Base-by-base conservation (phyloP, 1,284 basidiomycete genomes). In the Trichosporon sp. region DNA sequence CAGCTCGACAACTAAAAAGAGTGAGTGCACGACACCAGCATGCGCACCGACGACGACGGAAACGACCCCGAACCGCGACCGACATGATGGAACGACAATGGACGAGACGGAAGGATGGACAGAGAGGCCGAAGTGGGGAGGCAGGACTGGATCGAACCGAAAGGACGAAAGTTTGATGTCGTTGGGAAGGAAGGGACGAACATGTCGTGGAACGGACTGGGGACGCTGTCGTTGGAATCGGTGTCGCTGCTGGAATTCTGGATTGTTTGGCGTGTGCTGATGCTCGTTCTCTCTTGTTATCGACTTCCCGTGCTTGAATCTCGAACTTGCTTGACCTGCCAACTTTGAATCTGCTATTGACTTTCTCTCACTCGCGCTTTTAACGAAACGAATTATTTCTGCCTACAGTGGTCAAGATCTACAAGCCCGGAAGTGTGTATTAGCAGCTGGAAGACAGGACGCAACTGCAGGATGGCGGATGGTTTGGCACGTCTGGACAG, bases 341-440 rank as follows among this genome's bases (percentile, higher is more conserved):
- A 10, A 26, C 21, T 26, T 11, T 11, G 19, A 19, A 54, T 4
- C 26, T 12, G n/a, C 66, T 19, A 37, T 54, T 32, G 12, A 46
- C 43, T 54, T 21, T 16, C 66, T 37, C n/a, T 26, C 26, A 19
- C 66, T 19, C n/a, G 31, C 19, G 31, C 19, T 19, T 12, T 14
- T 48, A 2, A 1, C 70, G 56, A 40, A 65, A 66, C 56, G 16
- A 51, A 63, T 43, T 19, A n/a, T 32, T 21, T 10, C 64, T 65
- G 64, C 37, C 19, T 26, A 16, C 64, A 65, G 64, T 65, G 68
- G 68, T 69, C 46, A 69, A 69, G 63, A 65, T 72, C 68, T 66
- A 68, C 71, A 68, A 70, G 70, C 72, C 72, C 31, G 59, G 59
- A 63, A 63, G 59, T 63, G 59, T 35, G 32, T 63, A 63, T 63